Evolutionary conservation across 345 rosid species (phyloP), one percentile per base, ranked within the genome.

Genomic region (Corymbia maculata): DNA sequence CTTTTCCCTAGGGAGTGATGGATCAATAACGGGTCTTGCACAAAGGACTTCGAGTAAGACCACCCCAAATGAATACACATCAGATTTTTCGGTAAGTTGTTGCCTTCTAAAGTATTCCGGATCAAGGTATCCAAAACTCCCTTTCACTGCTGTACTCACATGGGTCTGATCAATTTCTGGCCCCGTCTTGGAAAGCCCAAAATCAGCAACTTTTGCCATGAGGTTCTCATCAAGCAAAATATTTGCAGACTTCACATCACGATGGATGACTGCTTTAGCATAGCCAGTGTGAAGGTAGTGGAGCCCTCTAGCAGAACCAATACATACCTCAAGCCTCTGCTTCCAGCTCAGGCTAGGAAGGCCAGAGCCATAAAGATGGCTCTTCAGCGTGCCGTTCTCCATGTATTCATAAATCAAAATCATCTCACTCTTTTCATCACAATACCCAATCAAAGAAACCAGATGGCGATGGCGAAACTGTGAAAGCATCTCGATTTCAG

Each of bases 151-250:
- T 17, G 99, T 97, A 88, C 98, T 97, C 89, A 97, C 98, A 84
- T 97, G 99, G 30, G 99, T 97, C 92, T 97, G 98, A 90, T 97
- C 98, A n/a, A 97, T 68, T 90, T 97, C 99, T 13, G 98, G 98
- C 52, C 98, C 99, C 0, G 96, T 92, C 92, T 97, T 97, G n/a
- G 98, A 97, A 85, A 97, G 93, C 87, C 99, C 98, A 87, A 97
- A 96, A 91, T 95, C 96, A 70, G 96, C 96, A 89, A 94, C 96
- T 90, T 95, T 94, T 26, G 96, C 95, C 97, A 95, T 94, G 79
- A 95, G 94, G 88, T 92, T 94, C 94, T 95, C 95, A 52, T 95
- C 96, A 6, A 95, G 94, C 70, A 95, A 89, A 88, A 95, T 95
- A 86, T 95, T 95, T 16, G 96, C 95, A n/a, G 97, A 95, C 89